phyloP scores from a whole-genome alignment of 805 yeast species.

The Grigorovia yakushimaensis region DNA sequence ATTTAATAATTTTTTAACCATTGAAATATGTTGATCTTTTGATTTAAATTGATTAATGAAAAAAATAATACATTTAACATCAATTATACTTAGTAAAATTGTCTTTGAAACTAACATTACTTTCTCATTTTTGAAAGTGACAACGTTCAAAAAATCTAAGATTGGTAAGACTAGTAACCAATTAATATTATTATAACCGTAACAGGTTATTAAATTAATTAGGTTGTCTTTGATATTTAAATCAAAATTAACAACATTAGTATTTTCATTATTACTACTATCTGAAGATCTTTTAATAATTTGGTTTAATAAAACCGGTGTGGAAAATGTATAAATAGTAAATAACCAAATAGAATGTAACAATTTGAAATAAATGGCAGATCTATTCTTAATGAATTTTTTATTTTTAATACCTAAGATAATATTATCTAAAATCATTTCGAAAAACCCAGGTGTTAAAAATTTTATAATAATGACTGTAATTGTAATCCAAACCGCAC shows the following conservation, averaged over 20 bases:
- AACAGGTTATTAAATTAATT: conserved; percentile 47
- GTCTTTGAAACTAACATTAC: conserved; percentile 2
- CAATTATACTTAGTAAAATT: conserved; percentile 4
- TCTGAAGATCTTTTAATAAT: conserved; percentile 32
- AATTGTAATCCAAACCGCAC: conserved; percentile 85
- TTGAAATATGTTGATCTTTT: neutral
- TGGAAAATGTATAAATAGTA: conserved; percentile 63
- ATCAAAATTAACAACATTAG: neutral
- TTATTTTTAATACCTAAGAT: conserved; percentile 26
- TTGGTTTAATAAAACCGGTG: conserved; percentile 48
- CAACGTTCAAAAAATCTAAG: conserved; percentile 7
- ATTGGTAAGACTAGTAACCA: conserved; percentile 76
- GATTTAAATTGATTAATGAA: conserved; percentile 3
- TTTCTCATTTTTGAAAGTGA: neutral
- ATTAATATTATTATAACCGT: conserved; percentile 73
- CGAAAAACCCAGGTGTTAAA: conserved; percentile 53
- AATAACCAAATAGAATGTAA: conserved; percentile 60
- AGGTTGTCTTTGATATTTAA: neutral
- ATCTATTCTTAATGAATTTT: conserved; percentile 32
- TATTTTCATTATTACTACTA: neutral
- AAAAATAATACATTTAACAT: conserved; percentile 6
- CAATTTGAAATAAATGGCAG: conserved; percentile 50
- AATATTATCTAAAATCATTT: conserved; percentile 47
- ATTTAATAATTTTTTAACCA: neutral
- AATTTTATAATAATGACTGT: conserved; percentile 68